Evolutionary conservation across 768 basidiomycete species (phyloP).

Genomic region (Psilocybe cubensis): DNA sequence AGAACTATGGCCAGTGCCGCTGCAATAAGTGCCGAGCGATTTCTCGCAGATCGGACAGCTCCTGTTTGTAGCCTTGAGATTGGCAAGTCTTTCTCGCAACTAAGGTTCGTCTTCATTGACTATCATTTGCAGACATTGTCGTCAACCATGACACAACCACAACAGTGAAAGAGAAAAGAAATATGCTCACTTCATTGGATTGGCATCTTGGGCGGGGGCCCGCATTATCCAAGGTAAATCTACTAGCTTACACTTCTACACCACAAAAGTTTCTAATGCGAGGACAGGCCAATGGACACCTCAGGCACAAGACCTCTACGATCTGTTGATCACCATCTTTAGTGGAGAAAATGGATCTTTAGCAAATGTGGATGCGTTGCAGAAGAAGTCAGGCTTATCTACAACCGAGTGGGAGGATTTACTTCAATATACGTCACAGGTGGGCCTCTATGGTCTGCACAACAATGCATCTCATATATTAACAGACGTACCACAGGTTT

Average conservation of each 20-base stretch:
- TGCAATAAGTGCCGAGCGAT: slow-evolving; percentile 55
- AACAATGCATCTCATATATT: neutral
- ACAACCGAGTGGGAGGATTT: slow-evolving; percentile 69
- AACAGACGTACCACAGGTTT: slow-evolving; percentile 33
- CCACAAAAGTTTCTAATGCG: neutral
- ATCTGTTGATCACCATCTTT: slow-evolving; percentile 73
- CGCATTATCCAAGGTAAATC: slow-evolving; percentile 69
- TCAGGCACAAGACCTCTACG: slow-evolving; percentile 67
- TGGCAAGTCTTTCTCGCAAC: slow-evolving; percentile 65
- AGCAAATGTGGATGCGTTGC: slow-evolving; percentile 56
- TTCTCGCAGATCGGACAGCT: slow-evolving; percentile 75
- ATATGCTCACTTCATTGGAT: slow-evolving; percentile 72
- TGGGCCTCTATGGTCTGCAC: slow-evolving; percentile 27
- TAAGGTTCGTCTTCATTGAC: slow-evolving; percentile 48
- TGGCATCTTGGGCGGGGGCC: slow-evolving; percentile 85
- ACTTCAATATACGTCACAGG: slow-evolving; percentile 77
- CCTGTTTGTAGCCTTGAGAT: slow-evolving; percentile 78
- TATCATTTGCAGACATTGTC: no score
- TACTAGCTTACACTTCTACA: neutral
- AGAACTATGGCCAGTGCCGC: slow-evolving; percentile 31
- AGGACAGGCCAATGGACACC: slow-evolving; percentile 73
- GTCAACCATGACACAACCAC: no score
- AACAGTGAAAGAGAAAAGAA: slow-evolving; percentile 72
- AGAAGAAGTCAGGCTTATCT: slow-evolving; percentile 54
- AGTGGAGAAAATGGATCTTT: slow-evolving; percentile 57